These are phyloP conservation scores for Epichloe glyceriae DNA, from an alignment of 2,329 filamentous ascomycete genomes.

Conservation along the genomic window DNA sequence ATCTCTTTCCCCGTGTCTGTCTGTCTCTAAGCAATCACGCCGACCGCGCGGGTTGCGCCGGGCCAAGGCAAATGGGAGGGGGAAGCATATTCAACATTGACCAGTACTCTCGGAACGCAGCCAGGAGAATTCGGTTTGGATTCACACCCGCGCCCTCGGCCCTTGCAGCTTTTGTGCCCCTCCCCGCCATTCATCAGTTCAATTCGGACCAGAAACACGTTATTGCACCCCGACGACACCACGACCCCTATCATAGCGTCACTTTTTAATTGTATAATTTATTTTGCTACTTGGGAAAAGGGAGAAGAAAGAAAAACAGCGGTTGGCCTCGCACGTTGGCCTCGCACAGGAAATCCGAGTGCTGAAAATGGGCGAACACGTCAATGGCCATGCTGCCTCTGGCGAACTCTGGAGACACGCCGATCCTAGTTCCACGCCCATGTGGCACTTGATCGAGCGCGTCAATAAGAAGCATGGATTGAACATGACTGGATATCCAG, in stretches of 20 bases:
- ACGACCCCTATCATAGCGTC: not conserved
- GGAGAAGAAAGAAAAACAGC: too few relatives aligned
- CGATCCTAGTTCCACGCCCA: slow-evolving; percentile 51
- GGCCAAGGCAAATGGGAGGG: not conserved
- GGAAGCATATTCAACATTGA: not conserved
- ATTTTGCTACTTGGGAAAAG: not conserved
- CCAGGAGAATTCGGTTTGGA: not conserved
- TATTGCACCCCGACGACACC: not conserved
- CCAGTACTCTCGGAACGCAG: not conserved
- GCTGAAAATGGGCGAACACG: slow-evolving; percentile 8
- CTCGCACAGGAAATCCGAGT: not conserved
- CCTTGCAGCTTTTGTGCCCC: slow-evolving; percentile 3
- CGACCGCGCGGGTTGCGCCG: slow-evolving; percentile 4
- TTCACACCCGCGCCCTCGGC: not conserved
- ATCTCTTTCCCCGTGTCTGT: too few relatives aligned
- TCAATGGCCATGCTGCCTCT: slow-evolving; percentile 6
- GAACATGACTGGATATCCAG: slow-evolving; percentile 51
- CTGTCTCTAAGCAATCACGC: not conserved
- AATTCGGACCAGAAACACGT: not conserved
- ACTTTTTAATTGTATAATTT: not conserved
- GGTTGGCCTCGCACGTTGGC: too few relatives aligned
- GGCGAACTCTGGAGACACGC: slow-evolving; percentile 60
- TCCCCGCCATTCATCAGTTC: slow-evolving; percentile 1
- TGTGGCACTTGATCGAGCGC: slow-evolving; percentile 57
- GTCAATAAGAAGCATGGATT: slow-evolving; percentile 57